Evolutionary conservation across 2,329 filamentous ascomycete species (phyloP).

Genomic region (Pezicula neosporulosa): DNA sequence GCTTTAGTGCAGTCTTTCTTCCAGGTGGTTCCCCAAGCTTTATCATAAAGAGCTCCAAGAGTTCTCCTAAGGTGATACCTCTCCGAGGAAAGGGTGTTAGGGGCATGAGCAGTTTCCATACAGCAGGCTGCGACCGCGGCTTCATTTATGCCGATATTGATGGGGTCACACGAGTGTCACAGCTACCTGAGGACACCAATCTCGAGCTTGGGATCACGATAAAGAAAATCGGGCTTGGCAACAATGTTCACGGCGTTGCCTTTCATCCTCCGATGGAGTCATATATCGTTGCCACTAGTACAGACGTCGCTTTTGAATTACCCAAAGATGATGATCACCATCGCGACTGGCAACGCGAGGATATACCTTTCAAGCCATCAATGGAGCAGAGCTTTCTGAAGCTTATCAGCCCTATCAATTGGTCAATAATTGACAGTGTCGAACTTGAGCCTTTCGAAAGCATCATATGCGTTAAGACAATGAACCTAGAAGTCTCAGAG

Average conservation of each 20-base stretch:
- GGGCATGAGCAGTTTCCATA: conserved; percentile 74
- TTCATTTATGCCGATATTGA: conserved; percentile 78
- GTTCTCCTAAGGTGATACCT: conserved; percentile 69
- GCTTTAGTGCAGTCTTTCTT: conserved; percentile 79
- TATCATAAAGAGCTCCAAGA: conserved; percentile 77
- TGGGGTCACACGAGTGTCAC: conserved; percentile 70
- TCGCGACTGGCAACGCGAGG: conserved; percentile 73
- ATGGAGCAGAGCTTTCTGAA: conserved; percentile 71
- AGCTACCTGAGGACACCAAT: conserved; percentile 63
- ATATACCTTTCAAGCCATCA: conserved; percentile 58
- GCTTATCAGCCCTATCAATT: conserved; percentile 73
- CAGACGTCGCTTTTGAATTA: conserved; percentile 69
- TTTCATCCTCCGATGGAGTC: conserved; percentile 73
- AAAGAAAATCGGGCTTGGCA: conserved; percentile 64
- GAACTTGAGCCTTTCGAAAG: conserved; percentile 72
- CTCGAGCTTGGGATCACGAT: conserved; percentile 77
- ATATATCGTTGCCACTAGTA: conserved; percentile 74
- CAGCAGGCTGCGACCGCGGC: conserved; percentile 71
- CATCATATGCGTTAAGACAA: conserved; percentile 75
- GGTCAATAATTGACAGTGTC: conserved; percentile 74
- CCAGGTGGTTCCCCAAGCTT: conserved; percentile 78
- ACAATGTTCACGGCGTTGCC: conserved; percentile 69
- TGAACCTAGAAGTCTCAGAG: conserved; percentile 88
- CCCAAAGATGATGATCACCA: conserved; percentile 82
- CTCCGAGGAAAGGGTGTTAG: conserved; percentile 67